Conservation (phyloP, 2,329 filamentous ascomycete genomes). For the Fusarium subglutinans region DNA sequence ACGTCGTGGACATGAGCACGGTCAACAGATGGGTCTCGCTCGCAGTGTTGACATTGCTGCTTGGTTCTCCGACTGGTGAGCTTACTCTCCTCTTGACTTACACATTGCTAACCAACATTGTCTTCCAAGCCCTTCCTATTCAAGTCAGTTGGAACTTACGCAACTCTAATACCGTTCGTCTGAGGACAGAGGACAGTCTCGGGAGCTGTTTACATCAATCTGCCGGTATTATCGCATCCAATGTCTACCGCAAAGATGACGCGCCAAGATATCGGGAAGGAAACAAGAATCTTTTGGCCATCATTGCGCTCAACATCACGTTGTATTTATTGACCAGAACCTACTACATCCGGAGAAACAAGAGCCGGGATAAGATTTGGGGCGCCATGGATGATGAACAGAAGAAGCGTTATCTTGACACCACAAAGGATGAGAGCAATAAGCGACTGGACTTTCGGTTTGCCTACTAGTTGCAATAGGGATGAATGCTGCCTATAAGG, state of each 20-base stretch:
- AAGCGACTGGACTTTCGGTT: neutral
- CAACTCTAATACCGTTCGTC: neutral
- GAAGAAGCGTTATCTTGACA: neutral
- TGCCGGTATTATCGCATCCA: neutral
- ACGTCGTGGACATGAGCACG: neutral
- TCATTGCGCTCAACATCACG: neutral
- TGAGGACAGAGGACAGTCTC: neutral
- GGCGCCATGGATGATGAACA: neutral
- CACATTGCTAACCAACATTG: neutral
- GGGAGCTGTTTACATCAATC: neutral
- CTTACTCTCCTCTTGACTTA: accelerated
- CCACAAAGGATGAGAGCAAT: neutral
- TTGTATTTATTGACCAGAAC: neutral
- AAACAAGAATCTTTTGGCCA: neutral
- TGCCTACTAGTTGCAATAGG: neutral
- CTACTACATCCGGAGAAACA: neutral
- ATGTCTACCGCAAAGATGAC: neutral
- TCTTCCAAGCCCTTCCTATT: neutral
- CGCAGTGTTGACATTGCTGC: neutral
- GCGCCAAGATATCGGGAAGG: neutral
- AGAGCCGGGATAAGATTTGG: neutral
- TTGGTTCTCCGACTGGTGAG: neutral
- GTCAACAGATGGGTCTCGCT: neutral
- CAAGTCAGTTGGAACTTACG: neutral
- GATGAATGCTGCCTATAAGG: no score